Conservation (phyloP, 768 basidiomycete genomes). For the Mycena polygramma region DNA sequence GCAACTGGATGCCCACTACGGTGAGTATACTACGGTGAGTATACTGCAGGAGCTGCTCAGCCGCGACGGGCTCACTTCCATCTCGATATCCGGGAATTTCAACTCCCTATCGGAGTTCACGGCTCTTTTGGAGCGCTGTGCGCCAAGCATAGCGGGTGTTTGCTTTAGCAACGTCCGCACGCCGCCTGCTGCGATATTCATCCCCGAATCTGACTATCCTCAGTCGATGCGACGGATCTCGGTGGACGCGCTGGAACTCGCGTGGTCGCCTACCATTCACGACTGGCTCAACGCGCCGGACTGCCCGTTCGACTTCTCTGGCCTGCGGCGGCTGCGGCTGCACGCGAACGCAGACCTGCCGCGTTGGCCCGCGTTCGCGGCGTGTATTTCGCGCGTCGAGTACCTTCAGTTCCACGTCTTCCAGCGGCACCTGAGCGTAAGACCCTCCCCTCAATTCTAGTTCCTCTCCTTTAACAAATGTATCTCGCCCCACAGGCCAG, state of each 20-base stretch:
- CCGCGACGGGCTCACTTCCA: background rate
- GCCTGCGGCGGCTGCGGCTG: slow-evolving; percentile 11
- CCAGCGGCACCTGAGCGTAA: background rate
- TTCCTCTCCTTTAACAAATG: background rate
- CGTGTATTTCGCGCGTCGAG: slow-evolving; percentile 11
- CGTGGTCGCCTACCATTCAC: slow-evolving; percentile 25
- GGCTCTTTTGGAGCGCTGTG: slow-evolving; percentile 12
- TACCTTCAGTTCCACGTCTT: slow-evolving; percentile 25
- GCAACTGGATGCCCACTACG: slow-evolving; percentile 16
- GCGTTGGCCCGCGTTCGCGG: slow-evolving; percentile 5
- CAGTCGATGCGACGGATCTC: slow-evolving; percentile 1
- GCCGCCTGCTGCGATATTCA: background rate
- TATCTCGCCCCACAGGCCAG: background rate
- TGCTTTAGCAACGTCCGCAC: slow-evolving; percentile 13
- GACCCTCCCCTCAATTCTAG: background rate
- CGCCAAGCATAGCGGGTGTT: background rate
- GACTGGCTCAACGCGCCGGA: slow-evolving; percentile 23
- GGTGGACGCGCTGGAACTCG: slow-evolving; percentile 13
- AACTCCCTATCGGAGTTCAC: background rate
- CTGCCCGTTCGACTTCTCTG: slow-evolving; percentile 22
- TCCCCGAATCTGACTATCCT: background rate
- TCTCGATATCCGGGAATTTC: slow-evolving; percentile 28
- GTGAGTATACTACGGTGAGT: background rate
- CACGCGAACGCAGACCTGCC: slow-evolving; percentile 23
- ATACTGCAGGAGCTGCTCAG: slow-evolving; percentile 14